These are phyloP conservation scores for Geranomyces michiganensis DNA, from an alignment of 192 early-diverging fungal genomes.

Conservation along the genomic window DNA sequence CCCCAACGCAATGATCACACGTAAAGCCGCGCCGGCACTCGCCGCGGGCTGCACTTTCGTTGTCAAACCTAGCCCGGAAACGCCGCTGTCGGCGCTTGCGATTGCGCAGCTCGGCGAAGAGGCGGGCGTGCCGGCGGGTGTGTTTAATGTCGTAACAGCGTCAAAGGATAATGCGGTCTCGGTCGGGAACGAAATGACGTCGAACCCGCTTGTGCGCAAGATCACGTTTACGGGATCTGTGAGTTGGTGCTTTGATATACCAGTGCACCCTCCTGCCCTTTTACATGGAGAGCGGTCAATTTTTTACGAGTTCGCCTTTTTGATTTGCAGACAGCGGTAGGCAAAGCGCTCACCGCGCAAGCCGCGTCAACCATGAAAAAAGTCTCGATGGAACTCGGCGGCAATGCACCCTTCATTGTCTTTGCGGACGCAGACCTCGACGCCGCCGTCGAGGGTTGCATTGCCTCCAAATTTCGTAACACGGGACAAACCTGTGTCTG, in stretches of 20 bases:
- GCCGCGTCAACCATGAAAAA: constrained; percentile 57
- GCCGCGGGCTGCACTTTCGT: constrained; percentile 78
- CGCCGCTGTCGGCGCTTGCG: constrained; percentile 43
- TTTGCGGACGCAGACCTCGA: constrained; percentile 51
- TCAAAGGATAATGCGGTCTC: constrained; percentile 51
- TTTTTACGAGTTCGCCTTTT: too few relatives aligned
- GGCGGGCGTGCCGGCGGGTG: constrained; percentile 66
- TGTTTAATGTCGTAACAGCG: constrained; percentile 68
- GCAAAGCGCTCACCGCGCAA: constrained; percentile 66
- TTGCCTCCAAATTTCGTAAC: constrained; percentile 46
- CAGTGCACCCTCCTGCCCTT: too few relatives aligned
- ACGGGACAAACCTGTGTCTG: constrained; percentile 53
- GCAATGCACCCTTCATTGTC: constrained; percentile 56
- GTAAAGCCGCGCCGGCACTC: constrained; percentile 74
- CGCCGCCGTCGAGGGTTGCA: constrained; percentile 47
- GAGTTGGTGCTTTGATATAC: too few relatives aligned
- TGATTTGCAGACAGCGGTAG: constrained; percentile 60
- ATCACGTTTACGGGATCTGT: constrained; percentile 81
- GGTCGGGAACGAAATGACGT: constrained; percentile 63
- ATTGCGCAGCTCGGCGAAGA: constrained; percentile 36
- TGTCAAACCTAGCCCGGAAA: constrained; percentile 63
- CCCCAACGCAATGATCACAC: constrained; percentile 82
- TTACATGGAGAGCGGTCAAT: constrained; percentile 8
- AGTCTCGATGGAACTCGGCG: constrained; percentile 53
- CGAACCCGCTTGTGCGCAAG: constrained; percentile 64